Percentiles rank a stretch among this genome's conserved stretches.
Conservation (phyloP, 1,284 basidiomycete species). For the Irpex rosettiformis region DNA sequence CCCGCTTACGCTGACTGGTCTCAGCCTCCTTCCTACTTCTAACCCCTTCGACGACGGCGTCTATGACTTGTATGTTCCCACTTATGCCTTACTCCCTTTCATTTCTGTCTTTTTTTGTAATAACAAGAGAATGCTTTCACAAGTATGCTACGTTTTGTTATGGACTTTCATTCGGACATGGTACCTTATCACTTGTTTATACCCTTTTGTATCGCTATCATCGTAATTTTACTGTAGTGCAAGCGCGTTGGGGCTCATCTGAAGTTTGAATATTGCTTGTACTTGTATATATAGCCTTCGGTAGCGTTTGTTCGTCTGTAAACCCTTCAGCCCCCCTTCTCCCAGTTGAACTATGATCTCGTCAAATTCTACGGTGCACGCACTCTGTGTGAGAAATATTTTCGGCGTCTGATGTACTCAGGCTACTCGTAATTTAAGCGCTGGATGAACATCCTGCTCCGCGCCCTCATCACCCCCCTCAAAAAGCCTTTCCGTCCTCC, state of each 20-base stretch:
- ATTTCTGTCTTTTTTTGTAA: background rate
- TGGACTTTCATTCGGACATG: conserved; percentile 5
- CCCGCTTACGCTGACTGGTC: conserved; percentile 2
- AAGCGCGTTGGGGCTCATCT: conserved; percentile 1
- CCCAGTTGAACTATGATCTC: too few relatives aligned
- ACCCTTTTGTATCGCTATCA: conserved; percentile 11
- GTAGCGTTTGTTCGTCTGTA: too few relatives aligned
- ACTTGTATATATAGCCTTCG: background rate
- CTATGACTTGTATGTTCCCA: background rate
- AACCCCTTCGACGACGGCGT: background rate
- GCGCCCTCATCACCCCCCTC: conserved; percentile 2
- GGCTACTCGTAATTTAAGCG: background rate
- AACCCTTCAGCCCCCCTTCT: too few relatives aligned
- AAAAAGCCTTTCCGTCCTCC: background rate
- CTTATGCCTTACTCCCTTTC: background rate
- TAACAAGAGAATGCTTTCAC: background rate
- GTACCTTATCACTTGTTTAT: conserved; percentile 6
- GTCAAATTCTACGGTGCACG: too few relatives aligned
- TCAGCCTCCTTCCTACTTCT: conserved; percentile 4
- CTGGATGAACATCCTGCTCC: background rate
- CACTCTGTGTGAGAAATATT: background rate
- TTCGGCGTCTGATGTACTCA: background rate
- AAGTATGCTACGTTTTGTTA: background rate
- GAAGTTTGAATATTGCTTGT: background rate
- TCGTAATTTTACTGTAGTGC: background rate